Percentiles rank a stretch among this genome's conserved stretches.
phyloP scores from a whole-genome alignment of 1,284 basidiomycete genomes.

The Ceratobasidium sp. region DNA sequence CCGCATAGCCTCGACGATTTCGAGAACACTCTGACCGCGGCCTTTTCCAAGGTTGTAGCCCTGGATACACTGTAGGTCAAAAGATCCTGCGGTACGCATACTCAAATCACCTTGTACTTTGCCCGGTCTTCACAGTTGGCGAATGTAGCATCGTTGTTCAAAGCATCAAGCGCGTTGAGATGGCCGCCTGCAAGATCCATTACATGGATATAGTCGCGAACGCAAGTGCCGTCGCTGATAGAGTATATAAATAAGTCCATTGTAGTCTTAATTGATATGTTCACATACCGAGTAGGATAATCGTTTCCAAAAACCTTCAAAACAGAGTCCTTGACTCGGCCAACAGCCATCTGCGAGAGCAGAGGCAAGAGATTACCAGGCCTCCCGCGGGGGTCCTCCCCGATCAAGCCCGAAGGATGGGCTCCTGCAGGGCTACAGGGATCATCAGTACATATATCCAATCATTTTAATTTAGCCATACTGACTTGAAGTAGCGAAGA shows the following conservation, averaged over 20 bases:
- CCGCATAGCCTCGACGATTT: slow-evolving; percentile 96
- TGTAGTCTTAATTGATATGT: background rate
- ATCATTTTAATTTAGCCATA: slow-evolving; percentile 38
- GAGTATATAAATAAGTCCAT: background rate
- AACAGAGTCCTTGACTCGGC: slow-evolving; percentile 80
- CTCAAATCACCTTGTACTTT: slow-evolving; percentile 40
- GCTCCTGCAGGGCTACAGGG: slow-evolving; percentile 88
- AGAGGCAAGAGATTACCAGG: slow-evolving; percentile 96
- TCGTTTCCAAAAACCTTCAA: slow-evolving; percentile 98
- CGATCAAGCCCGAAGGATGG: slow-evolving; percentile 93
- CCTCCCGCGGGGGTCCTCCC: slow-evolving; percentile 94
- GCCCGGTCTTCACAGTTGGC: slow-evolving; percentile 43
- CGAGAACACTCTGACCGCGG: slow-evolving; percentile 88
- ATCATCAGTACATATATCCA: slow-evolving; percentile 12
- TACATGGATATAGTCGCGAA: slow-evolving; percentile 97
- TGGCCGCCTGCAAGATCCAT: slow-evolving; percentile 95
- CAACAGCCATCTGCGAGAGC: slow-evolving; percentile 94
- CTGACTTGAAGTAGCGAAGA: slow-evolving; percentile 96
- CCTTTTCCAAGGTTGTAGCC: slow-evolving; percentile 96
- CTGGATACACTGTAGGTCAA: slow-evolving; percentile 59
- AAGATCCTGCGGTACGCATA: slow-evolving; percentile 42
- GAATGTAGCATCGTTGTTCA: slow-evolving; percentile 65
- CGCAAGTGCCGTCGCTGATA: slow-evolving; percentile 91
- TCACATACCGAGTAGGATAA: slow-evolving; percentile 89
- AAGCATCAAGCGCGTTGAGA: slow-evolving; percentile 88